These are phyloP conservation scores for Colletotrichum horii DNA, from an alignment of 2,329 filamentous ascomycete species.

Conservation along the genomic window DNA sequence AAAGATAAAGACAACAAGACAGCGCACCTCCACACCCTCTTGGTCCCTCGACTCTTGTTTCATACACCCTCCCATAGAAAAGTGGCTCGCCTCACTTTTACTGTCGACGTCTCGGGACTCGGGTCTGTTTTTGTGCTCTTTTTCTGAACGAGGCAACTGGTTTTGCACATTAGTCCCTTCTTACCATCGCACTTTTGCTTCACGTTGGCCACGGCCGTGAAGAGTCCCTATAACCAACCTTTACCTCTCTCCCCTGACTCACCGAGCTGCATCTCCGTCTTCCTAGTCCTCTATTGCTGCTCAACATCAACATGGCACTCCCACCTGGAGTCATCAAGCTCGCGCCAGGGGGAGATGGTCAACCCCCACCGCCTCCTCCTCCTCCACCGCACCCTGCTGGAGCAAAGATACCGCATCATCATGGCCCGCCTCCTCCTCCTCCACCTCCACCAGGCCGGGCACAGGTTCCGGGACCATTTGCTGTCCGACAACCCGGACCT, in stretches of 20 bases:
- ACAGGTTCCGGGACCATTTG: neutral
- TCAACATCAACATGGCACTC: slow-evolving; percentile 4
- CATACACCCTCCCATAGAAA: neutral
- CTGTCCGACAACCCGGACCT: neutral
- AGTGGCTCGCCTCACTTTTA: slow-evolving; percentile 17
- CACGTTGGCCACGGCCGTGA: neutral
- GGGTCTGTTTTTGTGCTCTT: neutral
- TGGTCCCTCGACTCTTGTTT: neutral
- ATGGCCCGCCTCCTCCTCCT: neutral
- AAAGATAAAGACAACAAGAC: neutral
- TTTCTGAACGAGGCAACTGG: neutral
- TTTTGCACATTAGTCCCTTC: neutral
- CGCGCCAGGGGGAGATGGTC: neutral
- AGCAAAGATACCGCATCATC: neutral
- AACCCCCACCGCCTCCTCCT: neutral
- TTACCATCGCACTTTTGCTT: neutral
- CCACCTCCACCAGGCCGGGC: neutral
- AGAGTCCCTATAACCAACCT: neutral
- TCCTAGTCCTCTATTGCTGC: neutral
- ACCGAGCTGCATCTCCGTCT: neutral
- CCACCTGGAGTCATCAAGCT: neutral
- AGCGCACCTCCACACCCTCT: slow-evolving; percentile 8
- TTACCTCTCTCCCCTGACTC: neutral
- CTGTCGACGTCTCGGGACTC: neutral
- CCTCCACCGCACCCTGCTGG: neutral